A percentile compares a stretch with the other conserved stretches of the same genome.
Conservation (phyloP, 2,329 filamentous ascomycete genomes). For the Aschersonia sp. region DNA sequence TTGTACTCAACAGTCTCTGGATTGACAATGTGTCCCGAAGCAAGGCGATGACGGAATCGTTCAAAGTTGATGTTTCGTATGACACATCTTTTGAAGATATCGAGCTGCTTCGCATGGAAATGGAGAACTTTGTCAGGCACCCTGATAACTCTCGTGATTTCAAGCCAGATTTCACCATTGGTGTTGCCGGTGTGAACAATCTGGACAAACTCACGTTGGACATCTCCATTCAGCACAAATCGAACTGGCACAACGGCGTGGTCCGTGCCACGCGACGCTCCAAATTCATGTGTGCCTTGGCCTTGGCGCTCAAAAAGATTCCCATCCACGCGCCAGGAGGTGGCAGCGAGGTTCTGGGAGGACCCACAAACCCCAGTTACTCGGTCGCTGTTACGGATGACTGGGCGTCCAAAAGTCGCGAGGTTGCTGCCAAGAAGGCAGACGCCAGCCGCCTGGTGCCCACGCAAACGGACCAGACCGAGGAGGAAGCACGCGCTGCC, state of each 20-base stretch:
- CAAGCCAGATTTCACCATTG: constrained; percentile 66
- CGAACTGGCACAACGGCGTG: constrained; percentile 78
- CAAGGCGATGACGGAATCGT: constrained; percentile 77
- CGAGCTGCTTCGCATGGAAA: constrained; percentile 68
- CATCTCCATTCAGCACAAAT: constrained; percentile 81
- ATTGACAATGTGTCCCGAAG: constrained; percentile 88
- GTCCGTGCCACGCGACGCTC: constrained; percentile 69
- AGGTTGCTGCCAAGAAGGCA: constrained; percentile 42
- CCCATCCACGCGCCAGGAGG: constrained; percentile 75
- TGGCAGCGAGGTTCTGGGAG: constrained; percentile 45
- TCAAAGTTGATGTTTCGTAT: constrained; percentile 69
- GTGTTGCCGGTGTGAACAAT: constrained; percentile 64
- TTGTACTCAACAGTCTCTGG: constrained; percentile 81
- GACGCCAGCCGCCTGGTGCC: constrained; percentile 55
- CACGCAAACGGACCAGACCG: constrained; percentile 12
- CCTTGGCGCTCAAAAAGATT: constrained; percentile 70
- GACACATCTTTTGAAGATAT: constrained; percentile 84
- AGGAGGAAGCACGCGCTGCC: constrained; percentile 13
- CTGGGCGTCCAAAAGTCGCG: constrained; percentile 49
- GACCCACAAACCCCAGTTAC: constrained; percentile 64
- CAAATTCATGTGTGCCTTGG: constrained; percentile 93
- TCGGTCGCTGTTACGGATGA: constrained; percentile 61
- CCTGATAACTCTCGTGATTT: constrained; percentile 87
- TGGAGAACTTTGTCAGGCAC: constrained; percentile 69
- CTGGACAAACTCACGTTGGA: constrained; percentile 78